Conservation (phyloP, 192 early-diverging fungal species). For the Dissophora ornata region DNA sequence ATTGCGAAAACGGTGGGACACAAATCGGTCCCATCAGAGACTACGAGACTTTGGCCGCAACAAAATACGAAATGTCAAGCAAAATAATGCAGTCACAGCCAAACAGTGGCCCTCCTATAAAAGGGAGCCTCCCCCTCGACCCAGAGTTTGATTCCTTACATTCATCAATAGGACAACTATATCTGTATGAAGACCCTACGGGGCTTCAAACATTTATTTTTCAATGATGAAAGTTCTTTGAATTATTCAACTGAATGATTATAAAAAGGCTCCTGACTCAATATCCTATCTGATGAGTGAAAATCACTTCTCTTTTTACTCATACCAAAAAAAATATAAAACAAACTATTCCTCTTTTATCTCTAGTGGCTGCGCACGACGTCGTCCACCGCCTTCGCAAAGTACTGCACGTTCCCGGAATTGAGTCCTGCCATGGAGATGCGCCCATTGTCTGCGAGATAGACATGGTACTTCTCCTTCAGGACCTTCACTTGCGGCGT, state of each 20-base stretch:
- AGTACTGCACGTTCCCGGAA: constrained; percentile 84
- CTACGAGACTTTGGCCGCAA: no score
- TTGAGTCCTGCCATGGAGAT: constrained; percentile 97
- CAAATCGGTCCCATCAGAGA: no score
- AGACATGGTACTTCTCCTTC: constrained; percentile 90
- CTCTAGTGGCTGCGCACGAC: constrained; percentile 79
- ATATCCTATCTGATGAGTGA: constrained; percentile 18
- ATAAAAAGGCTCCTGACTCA: constrained; percentile 33
- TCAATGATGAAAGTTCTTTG: constrained; percentile 31
- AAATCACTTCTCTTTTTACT: background rate
- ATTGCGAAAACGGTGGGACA: no score
- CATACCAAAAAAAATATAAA: constrained; percentile 1
- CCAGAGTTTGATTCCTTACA: constrained; percentile 14
- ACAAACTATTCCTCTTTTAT: no score
- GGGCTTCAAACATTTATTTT: constrained; percentile 31
- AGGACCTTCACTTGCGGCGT: constrained; percentile 81
- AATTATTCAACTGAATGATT: constrained; percentile 36
- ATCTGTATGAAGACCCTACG: constrained; percentile 28
- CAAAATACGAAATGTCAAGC: no score
- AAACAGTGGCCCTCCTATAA: no score
- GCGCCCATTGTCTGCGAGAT: constrained; percentile 93
- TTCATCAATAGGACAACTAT: constrained; percentile 39
- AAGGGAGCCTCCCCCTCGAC: background rate
- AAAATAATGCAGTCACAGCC: no score
- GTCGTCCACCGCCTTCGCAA: constrained; percentile 91